These are phyloP conservation scores for Bretziella fagacearum DNA, from an alignment of 2,329 filamentous ascomycete species.

Conservation along the genomic window DNA sequence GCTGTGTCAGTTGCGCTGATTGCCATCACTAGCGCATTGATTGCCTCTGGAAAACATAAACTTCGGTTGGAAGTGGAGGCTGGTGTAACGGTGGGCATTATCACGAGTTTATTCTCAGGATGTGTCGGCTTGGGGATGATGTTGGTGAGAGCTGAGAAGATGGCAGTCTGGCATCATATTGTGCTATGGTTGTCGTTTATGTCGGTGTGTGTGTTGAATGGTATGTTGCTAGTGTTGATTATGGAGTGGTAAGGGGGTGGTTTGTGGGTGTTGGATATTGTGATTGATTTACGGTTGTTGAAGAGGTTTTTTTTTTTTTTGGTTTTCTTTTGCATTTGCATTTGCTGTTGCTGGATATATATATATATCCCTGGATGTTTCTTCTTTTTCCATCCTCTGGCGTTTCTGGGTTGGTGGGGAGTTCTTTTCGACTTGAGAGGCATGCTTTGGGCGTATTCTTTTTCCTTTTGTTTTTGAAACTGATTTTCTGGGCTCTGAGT, in stretches of 20 bases:
- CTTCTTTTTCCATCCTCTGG: not conserved
- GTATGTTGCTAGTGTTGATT: constrained; percentile 28
- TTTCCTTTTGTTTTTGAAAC: no score
- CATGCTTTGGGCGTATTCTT: no score
- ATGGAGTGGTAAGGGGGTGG: constrained; percentile 18
- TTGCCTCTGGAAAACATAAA: constrained; percentile 50
- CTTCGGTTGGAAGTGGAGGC: constrained; percentile 55
- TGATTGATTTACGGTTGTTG: not conserved
- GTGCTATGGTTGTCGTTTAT: constrained; percentile 25
- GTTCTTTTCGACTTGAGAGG: no score
- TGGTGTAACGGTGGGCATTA: constrained; percentile 52
- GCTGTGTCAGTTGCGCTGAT: constrained; percentile 45
- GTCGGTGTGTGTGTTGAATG: constrained; percentile 26
- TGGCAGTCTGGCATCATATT: constrained; percentile 28
- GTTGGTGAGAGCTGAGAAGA: constrained; percentile 32
- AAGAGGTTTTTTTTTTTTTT: not conserved
- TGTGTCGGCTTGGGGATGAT: constrained; percentile 43
- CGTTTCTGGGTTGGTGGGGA: not conserved
- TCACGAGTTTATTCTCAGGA: constrained; percentile 47
- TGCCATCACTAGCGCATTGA: constrained; percentile 45
- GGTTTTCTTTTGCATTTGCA: no score
- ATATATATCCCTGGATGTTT: not conserved
- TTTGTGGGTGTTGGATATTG: not conserved
- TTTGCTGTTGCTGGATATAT: no score
- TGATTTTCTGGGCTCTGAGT: no score